A percentile compares a stretch with the other conserved stretches of the same genome.
phyloP scores from a whole-genome alignment of 2,329 filamentous ascomycete genomes.

The Teratosphaeria zuluensis region DNA sequence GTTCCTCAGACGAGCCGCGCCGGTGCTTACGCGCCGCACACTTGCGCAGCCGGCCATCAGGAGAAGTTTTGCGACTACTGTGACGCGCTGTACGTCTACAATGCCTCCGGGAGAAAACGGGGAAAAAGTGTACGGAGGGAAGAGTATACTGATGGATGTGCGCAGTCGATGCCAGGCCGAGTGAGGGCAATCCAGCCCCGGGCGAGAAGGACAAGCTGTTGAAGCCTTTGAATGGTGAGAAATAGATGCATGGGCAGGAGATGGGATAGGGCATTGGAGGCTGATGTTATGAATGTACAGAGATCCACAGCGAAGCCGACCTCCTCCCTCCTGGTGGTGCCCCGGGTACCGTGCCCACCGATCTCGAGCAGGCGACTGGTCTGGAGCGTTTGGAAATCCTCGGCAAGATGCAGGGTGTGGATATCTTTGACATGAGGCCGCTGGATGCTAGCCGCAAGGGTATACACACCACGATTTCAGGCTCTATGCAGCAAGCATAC shows the following conservation, averaged over 20 bases:
- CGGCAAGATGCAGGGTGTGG: slow-evolving; percentile 97
- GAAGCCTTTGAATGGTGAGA: slow-evolving; percentile 39
- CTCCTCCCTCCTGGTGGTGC: slow-evolving; percentile 74
- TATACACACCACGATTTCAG: slow-evolving; percentile 30
- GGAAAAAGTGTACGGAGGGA: not conserved
- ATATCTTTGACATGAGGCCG: slow-evolving; percentile 97
- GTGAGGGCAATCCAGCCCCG: slow-evolving; percentile 24
- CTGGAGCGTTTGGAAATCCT: slow-evolving; percentile 97
- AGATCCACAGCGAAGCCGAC: slow-evolving; percentile 73
- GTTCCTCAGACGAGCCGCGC: slow-evolving; percentile 42
- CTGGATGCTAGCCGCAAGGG: slow-evolving; percentile 84
- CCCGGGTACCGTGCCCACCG: slow-evolving; percentile 78
- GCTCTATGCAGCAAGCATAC: not conserved
- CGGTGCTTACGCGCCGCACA: slow-evolving; percentile 37
- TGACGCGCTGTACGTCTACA: slow-evolving; percentile 35
- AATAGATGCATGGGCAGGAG: not conserved
- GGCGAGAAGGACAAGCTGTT: slow-evolving; percentile 29
- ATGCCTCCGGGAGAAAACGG: not conserved
- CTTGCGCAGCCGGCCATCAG: slow-evolving; percentile 27
- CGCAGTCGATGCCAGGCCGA: slow-evolving; percentile 4
- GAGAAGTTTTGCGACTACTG: slow-evolving; percentile 38
- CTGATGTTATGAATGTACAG: slow-evolving; percentile 39
- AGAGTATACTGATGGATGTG: not conserved
- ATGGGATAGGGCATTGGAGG: slow-evolving; percentile 10
- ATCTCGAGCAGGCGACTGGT: slow-evolving; percentile 93